Evolutionary conservation across 2,329 filamentous ascomycete genomes (phyloP).

Genomic region (Aspergillus sp.): DNA sequence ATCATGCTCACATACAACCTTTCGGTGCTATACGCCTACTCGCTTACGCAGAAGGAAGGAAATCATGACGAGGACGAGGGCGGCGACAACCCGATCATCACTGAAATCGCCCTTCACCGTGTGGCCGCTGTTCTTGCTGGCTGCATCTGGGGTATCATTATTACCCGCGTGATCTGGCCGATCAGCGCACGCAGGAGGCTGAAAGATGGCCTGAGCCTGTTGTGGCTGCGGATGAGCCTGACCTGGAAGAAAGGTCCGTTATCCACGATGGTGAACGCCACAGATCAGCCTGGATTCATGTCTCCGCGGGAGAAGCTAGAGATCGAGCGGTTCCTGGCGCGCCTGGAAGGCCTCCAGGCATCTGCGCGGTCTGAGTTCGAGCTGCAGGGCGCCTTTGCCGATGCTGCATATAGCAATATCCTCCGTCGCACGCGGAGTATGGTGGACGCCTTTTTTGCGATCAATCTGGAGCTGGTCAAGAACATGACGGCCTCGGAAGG

Average conservation of each 20-base stretch:
- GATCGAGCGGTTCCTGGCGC: constrained; percentile 74
- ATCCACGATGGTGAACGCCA: constrained; percentile 64
- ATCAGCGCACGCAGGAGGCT: constrained; percentile 87
- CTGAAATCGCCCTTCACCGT: constrained; percentile 83
- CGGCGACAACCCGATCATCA: constrained; percentile 77
- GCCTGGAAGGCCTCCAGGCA: constrained; percentile 69
- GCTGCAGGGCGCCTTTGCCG: constrained; percentile 81
- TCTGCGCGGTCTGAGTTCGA: constrained; percentile 85
- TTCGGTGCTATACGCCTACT: constrained; percentile 90
- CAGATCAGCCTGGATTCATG: constrained; percentile 69
- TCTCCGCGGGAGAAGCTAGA: constrained; percentile 83
- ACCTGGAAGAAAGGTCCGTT: constrained; percentile 95
- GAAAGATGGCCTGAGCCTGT: constrained; percentile 81
- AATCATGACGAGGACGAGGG: constrained; percentile 85
- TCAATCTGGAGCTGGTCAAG: constrained; percentile 88
- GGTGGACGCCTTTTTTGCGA: constrained; percentile 91
- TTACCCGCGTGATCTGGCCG: constrained; percentile 89
- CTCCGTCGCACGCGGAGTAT: constrained; percentile 78
- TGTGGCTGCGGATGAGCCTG: constrained; percentile 91
- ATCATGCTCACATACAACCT: constrained; percentile 96
- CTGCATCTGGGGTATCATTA: constrained; percentile 86
- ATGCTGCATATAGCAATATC: constrained; percentile 69
- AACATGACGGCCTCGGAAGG: constrained; percentile 73
- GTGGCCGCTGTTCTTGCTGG: constrained; percentile 82
- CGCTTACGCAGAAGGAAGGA: constrained; percentile 74